Base-by-base conservation (phyloP, 192 early-diverging fungal genomes). In the Umbelopsis vinacea region DNA sequence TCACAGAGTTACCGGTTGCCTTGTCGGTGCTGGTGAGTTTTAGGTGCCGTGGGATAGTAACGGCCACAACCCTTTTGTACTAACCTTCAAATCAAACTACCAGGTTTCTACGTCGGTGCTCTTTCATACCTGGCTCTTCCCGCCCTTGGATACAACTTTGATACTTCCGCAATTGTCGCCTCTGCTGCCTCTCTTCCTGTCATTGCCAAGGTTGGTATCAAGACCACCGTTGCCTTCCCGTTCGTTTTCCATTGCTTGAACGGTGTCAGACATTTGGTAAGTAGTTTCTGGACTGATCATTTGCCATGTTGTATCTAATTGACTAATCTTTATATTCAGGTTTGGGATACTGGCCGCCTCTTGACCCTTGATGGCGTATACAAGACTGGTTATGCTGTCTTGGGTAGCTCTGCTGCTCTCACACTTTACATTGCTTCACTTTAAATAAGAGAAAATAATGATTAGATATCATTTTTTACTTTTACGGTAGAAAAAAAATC, bases 181-280 rank as follows among this genome's bases (percentile, higher is more conserved):
- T 79, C 87, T 63, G 82, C 89, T 76, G 89, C 93, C 33, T 81
- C 89, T 6, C 63, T 88, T 52, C 95, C 96, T 5, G 76, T 83
- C 26, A 84, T 87, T 12, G 80, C 89, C 43, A 82, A 93, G 74
- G 68, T 95, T n/a, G 79, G 83, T 5, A 87, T 77, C 52, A 98
- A 98, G 87, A 74, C 85, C 43, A 73, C 88, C 45, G 35, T 97
- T 69, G 89, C 92, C 46, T 69, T 81, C 53, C 90, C 93, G 21
- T 86, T 94, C 73, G 86, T 89, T 67, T 98, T 85, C 89, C 95
- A 98, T 82, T 79, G 84, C 35, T 87, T 94, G 75, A 94, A 92
- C 82, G 94, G 95, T 53, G 69, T 96, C 50, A 87, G 96, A 70
- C 96, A 98, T 84, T 87, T 97, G 92, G 84, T 92, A 83, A 70